Percentiles rank a stretch among this genome's conserved stretches.
These are phyloP conservation scores for Yamadazyma kitorensis DNA, from an alignment of 805 yeast species.

Conservation along the genomic window DNA sequence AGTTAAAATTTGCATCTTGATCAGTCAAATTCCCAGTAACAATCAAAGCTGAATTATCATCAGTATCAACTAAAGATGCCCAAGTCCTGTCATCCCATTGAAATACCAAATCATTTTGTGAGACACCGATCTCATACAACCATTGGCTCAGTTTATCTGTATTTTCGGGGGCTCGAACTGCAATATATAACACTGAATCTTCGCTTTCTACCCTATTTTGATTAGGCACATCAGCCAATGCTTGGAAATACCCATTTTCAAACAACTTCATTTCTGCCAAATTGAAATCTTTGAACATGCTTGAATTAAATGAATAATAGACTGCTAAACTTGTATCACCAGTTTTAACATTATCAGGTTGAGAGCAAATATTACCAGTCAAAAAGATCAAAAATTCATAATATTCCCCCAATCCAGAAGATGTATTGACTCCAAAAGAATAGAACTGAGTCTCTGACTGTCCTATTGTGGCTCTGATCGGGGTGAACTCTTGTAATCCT, in stretches of 20 bases:
- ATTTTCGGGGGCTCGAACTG: constrained; percentile 40
- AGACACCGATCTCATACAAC: constrained; percentile 66
- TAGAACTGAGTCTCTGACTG: constrained; percentile 41
- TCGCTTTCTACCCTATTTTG: constrained; percentile 7
- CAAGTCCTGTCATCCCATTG: constrained; percentile 65
- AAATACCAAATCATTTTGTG: constrained; percentile 59
- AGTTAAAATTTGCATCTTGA: constrained; percentile 10
- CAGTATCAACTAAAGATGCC: constrained; percentile 65
- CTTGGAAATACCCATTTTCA: constrained; percentile 37
- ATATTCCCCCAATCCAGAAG: constrained; percentile 43
- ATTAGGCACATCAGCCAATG: constrained; percentile 33
- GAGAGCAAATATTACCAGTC: constrained; percentile 49
- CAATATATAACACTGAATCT: constrained; percentile 29
- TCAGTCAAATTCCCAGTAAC: constrained; percentile 53
- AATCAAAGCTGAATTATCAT: constrained; percentile 62
- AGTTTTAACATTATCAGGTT: constrained; percentile 24
- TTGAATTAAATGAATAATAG: constrained; percentile 37
- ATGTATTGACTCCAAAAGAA: constrained; percentile 43
- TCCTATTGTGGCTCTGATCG: constrained; percentile 32
- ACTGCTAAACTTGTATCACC: constrained; percentile 30
- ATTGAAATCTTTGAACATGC: constrained; percentile 28
- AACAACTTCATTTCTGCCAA: constrained; percentile 28
- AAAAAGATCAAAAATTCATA: constrained; percentile 48
- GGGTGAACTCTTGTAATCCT: constrained; percentile 35
- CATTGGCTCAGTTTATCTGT: constrained; percentile 41